Percentiles rank a stretch among this genome's conserved stretches.
Evolutionary conservation across 768 basidiomycete species (phyloP).

Genomic region (Phlegmacium glaucopus): DNA sequence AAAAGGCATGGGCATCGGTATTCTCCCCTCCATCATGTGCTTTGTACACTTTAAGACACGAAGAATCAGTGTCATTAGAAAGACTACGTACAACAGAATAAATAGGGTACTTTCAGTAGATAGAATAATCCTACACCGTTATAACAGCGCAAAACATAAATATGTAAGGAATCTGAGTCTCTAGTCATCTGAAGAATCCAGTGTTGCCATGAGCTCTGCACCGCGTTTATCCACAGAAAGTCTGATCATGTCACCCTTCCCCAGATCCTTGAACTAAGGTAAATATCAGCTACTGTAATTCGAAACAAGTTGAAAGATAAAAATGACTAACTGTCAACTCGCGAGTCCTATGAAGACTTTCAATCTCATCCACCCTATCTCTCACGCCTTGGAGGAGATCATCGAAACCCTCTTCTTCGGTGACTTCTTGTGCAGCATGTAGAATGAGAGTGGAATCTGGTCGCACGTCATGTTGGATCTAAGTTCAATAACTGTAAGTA

Average conservation of each 20-base stretch:
- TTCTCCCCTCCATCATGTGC: slow-evolving; percentile 9
- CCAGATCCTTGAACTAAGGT: slow-evolving; percentile 46
- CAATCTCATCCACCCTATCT: slow-evolving; percentile 81
- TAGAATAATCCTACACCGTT: neutral
- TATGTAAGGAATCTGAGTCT: neutral
- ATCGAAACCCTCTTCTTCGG: slow-evolving; percentile 74
- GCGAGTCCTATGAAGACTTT: slow-evolving; percentile 75
- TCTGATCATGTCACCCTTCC: slow-evolving; percentile 44
- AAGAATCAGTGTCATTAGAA: no score
- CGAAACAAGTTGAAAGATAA: neutral
- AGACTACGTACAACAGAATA: no score
- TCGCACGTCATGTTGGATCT: slow-evolving; percentile 73
- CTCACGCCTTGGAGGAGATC: slow-evolving; percentile 71
- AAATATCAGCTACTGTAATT: neutral
- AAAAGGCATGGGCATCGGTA: slow-evolving; percentile 13
- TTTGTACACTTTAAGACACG: neutral
- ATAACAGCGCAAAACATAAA: neutral
- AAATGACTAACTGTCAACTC: slow-evolving; percentile 61
- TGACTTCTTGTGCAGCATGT: slow-evolving; percentile 67
- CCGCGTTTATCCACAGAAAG: slow-evolving; percentile 60
- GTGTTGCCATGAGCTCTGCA: slow-evolving; percentile 21
- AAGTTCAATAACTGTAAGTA: slow-evolving; percentile 1
- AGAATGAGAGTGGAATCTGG: slow-evolving; percentile 80
- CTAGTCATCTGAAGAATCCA: slow-evolving; percentile 7
- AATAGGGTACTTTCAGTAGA: neutral